phyloP scores from a whole-genome alignment of 495 filamentous ascomycete genomes.

The Bathelium albidoporum region DNA sequence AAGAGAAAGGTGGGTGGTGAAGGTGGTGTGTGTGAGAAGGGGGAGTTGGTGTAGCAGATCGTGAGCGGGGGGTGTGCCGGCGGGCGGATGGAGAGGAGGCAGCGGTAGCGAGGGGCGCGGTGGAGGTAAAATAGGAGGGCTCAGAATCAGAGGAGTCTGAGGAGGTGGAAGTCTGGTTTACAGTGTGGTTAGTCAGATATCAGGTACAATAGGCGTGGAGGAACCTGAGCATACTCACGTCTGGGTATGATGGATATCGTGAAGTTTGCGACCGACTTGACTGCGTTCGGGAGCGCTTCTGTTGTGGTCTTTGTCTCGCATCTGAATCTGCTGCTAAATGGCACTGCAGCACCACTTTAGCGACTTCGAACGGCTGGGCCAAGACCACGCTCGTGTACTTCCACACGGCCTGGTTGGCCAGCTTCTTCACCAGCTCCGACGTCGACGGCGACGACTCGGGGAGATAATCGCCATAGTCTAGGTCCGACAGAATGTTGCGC shows the following conservation, averaged over 20 bases:
- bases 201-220: too few species aligned
- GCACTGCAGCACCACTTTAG: constrained; percentile 77
- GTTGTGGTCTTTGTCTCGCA: background rate
- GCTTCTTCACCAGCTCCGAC: constrained; percentile 56
- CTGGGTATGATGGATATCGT: background rate
- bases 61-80: constrained; percentile 13
- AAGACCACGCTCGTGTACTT: constrained; percentile 76
- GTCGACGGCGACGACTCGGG: constrained; percentile 64
- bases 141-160: constrained; percentile 55
- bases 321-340: constrained; percentile 6
- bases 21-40: constrained; percentile 8
- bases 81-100: constrained; percentile 10
- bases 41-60: constrained; percentile 27
- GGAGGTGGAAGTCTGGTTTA: constrained; percentile 32
- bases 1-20: constrained; percentile 18
- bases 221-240: too few species aligned
- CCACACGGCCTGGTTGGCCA: constrained; percentile 71
- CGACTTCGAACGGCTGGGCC: constrained; percentile 93
- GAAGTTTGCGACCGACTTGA: background rate
- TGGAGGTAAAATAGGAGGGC: constrained; percentile 74
- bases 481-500: constrained; percentile 70
- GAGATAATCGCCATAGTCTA: constrained; percentile 83
- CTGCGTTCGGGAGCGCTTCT: background rate
- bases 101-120: constrained; percentile 40
- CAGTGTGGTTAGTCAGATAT: too few species aligned